These are phyloP conservation scores for Cryptosporidium canis DNA, from an alignment of 169 alveolate species.

Conservation along the genomic window DNA sequence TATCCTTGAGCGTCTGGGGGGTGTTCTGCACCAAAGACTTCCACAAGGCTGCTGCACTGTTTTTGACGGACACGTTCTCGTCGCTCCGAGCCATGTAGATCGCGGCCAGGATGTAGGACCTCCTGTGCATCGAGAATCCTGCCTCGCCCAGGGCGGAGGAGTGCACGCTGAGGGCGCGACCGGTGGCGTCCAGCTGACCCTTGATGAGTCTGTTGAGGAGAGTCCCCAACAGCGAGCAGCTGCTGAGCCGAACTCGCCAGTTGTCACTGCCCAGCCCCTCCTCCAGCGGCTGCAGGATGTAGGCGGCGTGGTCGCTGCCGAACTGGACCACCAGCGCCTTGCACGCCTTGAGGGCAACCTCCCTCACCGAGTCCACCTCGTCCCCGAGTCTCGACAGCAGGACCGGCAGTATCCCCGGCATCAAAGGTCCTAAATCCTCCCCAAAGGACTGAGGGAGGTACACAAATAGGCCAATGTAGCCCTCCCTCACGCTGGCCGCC, in stretches of 20 bases:
- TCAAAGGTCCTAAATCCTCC: conserved; percentile 56
- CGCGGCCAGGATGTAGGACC: conserved; percentile 79
- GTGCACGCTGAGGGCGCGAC: conserved; percentile 31
- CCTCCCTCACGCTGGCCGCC: conserved; percentile 69
- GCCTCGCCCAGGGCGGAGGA: conserved; percentile 72
- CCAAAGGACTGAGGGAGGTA: conserved; percentile 79
- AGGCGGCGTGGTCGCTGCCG: conserved; percentile 80
- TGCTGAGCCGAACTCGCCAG: conserved; percentile 78
- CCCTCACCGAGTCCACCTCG: conserved; percentile 76
- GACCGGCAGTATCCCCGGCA: conserved; percentile 75
- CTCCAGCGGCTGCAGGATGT: conserved; percentile 79
- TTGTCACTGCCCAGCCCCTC: conserved; percentile 75
- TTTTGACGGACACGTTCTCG: conserved; percentile 76
- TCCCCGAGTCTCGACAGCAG: conserved; percentile 78
- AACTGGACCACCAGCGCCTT: conserved; percentile 75
- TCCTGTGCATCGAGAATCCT: conserved; percentile 77
- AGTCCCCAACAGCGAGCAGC: conserved; percentile 79
- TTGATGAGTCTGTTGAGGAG: conserved; percentile 77
- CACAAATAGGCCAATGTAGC: conserved; percentile 81
- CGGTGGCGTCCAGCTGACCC: conserved; percentile 73
- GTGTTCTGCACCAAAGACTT: conserved; percentile 80
- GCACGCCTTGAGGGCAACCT: conserved; percentile 79
- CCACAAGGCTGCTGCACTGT: conserved; percentile 78
- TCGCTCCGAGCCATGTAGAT: conserved; percentile 78
- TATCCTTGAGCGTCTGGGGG: conserved; percentile 78